phyloP scores from a whole-genome alignment of 352 stramenopile genomes.

The Lagenidium giganteum region DNA sequence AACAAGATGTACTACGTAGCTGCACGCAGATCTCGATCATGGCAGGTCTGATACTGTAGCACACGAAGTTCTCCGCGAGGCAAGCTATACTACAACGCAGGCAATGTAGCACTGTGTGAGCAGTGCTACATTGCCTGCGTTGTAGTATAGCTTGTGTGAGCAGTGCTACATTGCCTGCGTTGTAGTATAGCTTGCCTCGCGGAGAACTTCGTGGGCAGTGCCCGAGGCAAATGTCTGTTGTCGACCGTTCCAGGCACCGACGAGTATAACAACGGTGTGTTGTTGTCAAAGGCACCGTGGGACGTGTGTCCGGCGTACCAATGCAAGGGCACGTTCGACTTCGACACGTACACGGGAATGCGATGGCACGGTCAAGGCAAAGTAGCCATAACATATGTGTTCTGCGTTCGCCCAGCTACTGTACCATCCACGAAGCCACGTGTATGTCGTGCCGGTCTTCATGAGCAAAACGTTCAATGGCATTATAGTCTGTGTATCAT shows the following conservation, averaged over 20 bases:
- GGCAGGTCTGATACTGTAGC: too few relatives aligned
- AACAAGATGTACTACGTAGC: too few relatives aligned
- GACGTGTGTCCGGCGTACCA: slow-evolving; percentile 8
- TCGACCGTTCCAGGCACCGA: slow-evolving; percentile 14
- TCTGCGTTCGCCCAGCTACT: slow-evolving; percentile 11
- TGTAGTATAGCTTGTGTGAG: too few relatives aligned
- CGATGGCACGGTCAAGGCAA: slow-evolving; percentile 16
- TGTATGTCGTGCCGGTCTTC: slow-evolving; percentile 16
- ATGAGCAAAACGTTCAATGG: slow-evolving; percentile 16
- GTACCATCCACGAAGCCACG: slow-evolving; percentile 10
- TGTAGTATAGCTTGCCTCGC: too few relatives aligned
- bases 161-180: too few relatives aligned
- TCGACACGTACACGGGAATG: slow-evolving; percentile 9
- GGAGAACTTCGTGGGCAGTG: slow-evolving; percentile 5
- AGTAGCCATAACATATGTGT: slow-evolving; percentile 16
- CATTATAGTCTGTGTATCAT: slow-evolving; percentile 2
- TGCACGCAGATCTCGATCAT: too few relatives aligned
- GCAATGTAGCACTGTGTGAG: slow-evolving; percentile 12
- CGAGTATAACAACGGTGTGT: slow-evolving; percentile 16
- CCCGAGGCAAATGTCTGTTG: slow-evolving; percentile 2
- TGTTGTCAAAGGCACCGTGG: slow-evolving; percentile 17
- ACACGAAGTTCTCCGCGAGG: too few relatives aligned
- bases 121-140: too few relatives aligned
- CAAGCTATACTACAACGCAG: slow-evolving; percentile 16
- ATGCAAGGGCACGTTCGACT: slow-evolving; percentile 13